Base-by-base conservation (phyloP, 2,329 filamentous ascomycete genomes). In the Diaporthe sp. region DNA sequence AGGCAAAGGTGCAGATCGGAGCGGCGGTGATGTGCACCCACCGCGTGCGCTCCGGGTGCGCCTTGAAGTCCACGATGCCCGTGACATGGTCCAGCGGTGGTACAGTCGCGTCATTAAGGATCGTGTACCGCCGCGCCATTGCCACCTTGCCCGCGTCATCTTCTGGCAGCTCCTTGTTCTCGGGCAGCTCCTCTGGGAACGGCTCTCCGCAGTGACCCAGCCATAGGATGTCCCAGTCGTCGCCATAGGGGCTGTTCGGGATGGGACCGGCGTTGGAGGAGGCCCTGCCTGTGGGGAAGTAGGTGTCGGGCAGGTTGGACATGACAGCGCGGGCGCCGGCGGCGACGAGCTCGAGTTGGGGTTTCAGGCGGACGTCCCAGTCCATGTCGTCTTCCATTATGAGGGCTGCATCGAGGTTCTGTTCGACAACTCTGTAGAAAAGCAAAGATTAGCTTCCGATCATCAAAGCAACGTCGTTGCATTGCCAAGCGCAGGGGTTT, bases 171-270 rank as follows among this genome's bases (percentile, higher is more conserved):
- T 42, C 61, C 25, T 64, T 61, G 61, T 74, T 71, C 68, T 76
- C 75, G 35, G 61, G 38, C 15, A 76, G 68, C 4, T 74, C 61
- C 55, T 76, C 75, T 1, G 82, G 81, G 70, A 84, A 82, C 15
- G 80, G 78, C 57, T 81, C 82, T 47, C 85, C 85, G 77, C 87
- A 89, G 74, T 87, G 86, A 35, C 88, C 88, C 2, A 89, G 81
- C 87, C 87, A 89, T 33, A 89, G 82, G 45, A 89, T 78, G 77
- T 90, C 88, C 88, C 87, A 90, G 75, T 85, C 80, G 69, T 84
- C 83, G 15, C 88, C 87, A 77, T 89, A 90, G 35, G 76, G 74
- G 30, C 57, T 74, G 60, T 22, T 69, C 28, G 57, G 54, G 69
- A 72, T 9, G 57, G 60, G 30, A 3, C 45, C 60, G 10, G 64